Conservation (phyloP, 768 basidiomycete species). For the Psilocybe cubensis region DNA sequence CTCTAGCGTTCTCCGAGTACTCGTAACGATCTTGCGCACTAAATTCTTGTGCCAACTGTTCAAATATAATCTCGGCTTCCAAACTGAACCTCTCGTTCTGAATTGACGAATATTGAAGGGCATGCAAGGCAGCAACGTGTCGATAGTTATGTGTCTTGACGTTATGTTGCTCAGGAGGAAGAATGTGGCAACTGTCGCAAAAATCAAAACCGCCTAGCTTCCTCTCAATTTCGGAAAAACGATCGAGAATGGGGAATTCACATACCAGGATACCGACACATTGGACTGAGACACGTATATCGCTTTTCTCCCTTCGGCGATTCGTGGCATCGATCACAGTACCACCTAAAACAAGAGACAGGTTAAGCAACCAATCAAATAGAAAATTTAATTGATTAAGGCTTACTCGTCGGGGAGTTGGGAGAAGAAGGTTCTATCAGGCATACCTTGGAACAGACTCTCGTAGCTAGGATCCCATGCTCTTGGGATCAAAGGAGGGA, state of each 20-base stretch:
- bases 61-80: not conserved
- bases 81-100: not conserved
- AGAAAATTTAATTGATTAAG: not conserved
- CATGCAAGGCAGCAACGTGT: not conserved
- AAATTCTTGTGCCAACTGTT: not conserved
- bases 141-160: not conserved
- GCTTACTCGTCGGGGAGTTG: not conserved
- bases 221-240: not conserved
- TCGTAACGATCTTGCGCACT: not conserved
- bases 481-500: not conserved
- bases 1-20: not conserved
- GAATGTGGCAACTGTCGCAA: not conserved
- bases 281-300: not conserved
- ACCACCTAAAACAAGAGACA: not conserved
- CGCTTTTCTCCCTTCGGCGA: not conserved
- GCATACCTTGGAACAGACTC: not conserved
- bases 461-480: not conserved
- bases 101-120: not conserved
- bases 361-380: not conserved
- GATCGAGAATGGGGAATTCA: not conserved
- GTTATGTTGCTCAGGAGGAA: not conserved
- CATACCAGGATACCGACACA: not conserved
- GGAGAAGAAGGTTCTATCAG: not conserved
- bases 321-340: not conserved
- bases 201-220: not conserved